Conservation (phyloP, 805 yeast genomes). For the Myxozyma geophila region DNA sequence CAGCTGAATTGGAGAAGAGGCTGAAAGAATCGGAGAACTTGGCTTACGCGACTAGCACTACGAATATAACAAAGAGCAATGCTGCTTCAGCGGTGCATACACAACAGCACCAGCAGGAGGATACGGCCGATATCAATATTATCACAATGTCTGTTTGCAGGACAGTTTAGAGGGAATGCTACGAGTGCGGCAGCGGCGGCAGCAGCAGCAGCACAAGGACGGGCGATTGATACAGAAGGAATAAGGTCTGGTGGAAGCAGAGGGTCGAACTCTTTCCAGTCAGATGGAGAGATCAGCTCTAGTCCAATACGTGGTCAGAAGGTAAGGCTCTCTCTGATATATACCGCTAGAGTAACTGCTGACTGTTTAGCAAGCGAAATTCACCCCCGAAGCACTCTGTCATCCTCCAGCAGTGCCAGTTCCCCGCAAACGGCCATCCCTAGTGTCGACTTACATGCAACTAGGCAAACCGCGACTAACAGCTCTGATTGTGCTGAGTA, state of each 20-base stretch:
- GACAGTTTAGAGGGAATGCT: not conserved
- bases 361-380: not conserved
- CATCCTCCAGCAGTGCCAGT: conserved; percentile 16
- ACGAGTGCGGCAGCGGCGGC: not conserved
- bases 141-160: too few relatives aligned
- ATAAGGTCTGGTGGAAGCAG: too few relatives aligned
- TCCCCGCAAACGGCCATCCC: conserved; percentile 15
- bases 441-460: conserved; percentile 57
- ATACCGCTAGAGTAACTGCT: not conserved
- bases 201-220: not conserved
- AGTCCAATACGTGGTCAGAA: too few relatives aligned
- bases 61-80: too few relatives aligned
- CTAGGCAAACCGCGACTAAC: conserved; percentile 91
- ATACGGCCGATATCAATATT: too few relatives aligned
- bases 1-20: too few relatives aligned
- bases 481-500: conserved; percentile 82
- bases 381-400: conserved; percentile 10
- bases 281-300: conserved; percentile 14
- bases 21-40: too few relatives aligned
- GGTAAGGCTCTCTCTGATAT: too few relatives aligned
- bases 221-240: too few relatives aligned
- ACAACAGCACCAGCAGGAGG: too few relatives aligned
- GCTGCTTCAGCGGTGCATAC: too few relatives aligned
- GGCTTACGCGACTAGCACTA: too few relatives aligned
- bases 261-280: conserved; percentile 12